Base-by-base conservation (phyloP, 1,139 yeast genomes). In the Candida mesenterica region DNA sequence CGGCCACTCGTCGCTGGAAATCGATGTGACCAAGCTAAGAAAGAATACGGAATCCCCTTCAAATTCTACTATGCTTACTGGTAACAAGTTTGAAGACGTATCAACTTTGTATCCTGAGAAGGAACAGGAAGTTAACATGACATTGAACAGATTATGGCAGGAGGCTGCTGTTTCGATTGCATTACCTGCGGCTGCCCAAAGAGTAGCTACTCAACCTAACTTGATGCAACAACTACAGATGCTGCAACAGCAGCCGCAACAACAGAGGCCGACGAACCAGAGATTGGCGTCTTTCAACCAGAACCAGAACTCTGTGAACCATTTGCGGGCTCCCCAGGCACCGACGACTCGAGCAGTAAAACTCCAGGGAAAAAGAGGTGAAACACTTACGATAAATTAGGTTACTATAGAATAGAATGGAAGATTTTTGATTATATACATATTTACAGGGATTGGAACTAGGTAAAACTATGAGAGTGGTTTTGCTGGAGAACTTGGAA, bases 331-430 rank as follows among this genome's bases (percentile, higher is more conserved):
- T 5, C 46, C 59, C 0, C 66, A 53, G 32, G 46, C 61, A 0
- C 70, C 72, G 3, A 61, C 65, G 8, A 62, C 72, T 1, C 49
- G 72, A 37, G 68, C 69, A 3, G 70, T 62, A 2, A 65, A 67
- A 41, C 45, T 65, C 31, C 65, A 66, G 10, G 42, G 39, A 24
- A 47, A 40, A 19, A 19, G 22, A 19, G 24, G 45, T 36, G 28
- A 30, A 24, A 13, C 26, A 24, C 6, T 24, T 6, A 24, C 5
- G 14, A 6, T 19, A 6, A 19, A 19, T 19, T 9, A 19, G 22
- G 6, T 6, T 6, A 6, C 22, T 9, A 19, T 19, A 19, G 9
- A 19, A 19, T n/a, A n/a, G n/a, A n/a, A n/a, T n/a, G n/a, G n/a
- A n/a, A n/a, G n/a, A n/a, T n/a, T n/a, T n/a, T n/a, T n/a, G n/a